phyloP scores from a whole-genome alignment of 129 eudicot genomes.

The Calendula officinalis region DNA sequence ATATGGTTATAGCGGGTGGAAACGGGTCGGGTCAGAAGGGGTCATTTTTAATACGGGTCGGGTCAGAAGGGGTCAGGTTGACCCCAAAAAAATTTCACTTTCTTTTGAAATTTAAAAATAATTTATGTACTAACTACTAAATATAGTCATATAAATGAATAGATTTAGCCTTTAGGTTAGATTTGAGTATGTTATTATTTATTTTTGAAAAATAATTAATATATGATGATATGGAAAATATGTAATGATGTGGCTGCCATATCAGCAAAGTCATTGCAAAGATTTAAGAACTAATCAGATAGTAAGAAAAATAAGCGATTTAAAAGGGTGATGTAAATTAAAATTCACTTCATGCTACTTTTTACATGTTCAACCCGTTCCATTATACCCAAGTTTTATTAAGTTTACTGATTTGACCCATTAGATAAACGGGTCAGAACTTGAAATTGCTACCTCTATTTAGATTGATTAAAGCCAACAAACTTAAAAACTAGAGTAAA shows the following conservation, averaged over 20 bases:
- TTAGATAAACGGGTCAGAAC: neutral
- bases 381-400: neutral
- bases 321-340: too few species aligned
- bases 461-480: neutral
- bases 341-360: neutral
- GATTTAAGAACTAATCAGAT: too few species aligned
- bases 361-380: too few species aligned
- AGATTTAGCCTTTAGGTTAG: too few species aligned
- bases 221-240: too few species aligned
- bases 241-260: too few species aligned
- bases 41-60: neutral
- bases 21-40: neutral
- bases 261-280: too few species aligned
- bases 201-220: too few species aligned
- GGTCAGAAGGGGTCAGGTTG: neutral
- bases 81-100: neutral
- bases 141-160: neutral
- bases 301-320: too few species aligned
- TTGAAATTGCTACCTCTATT: neutral
- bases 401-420: neutral
- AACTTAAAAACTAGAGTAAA: too few species aligned
- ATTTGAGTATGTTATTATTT: too few species aligned
- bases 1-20: slow-evolving; percentile 6
- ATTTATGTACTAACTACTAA: neutral
- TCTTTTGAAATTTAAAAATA: neutral